Evolutionary conservation across 2,329 filamentous ascomycete species (phyloP).

Genomic region (Lachnellula hyalina): DNA sequence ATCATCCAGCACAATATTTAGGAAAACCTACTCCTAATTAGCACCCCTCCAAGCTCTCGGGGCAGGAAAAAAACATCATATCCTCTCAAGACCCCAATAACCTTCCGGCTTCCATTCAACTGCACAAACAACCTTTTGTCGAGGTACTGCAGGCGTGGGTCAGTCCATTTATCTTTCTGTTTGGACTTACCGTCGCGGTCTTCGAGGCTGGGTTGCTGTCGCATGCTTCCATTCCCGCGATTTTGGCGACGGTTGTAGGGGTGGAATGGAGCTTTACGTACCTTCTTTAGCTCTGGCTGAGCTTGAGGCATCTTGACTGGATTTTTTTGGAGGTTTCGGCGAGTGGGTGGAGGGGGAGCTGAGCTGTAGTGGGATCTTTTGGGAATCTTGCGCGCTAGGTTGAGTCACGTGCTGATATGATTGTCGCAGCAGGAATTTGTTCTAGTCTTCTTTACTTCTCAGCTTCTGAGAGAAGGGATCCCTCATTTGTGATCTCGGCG

Average conservation of each 20-base stretch:
- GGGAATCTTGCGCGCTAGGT: background rate
- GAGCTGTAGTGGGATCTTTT: slow-evolving; percentile 1
- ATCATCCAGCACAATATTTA: slow-evolving; percentile 97
- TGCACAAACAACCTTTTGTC: slow-evolving; percentile 98
- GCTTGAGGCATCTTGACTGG: slow-evolving; percentile 79
- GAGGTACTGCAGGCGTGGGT: slow-evolving; percentile 66
- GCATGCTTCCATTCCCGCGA: slow-evolving; percentile 10
- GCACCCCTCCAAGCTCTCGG: slow-evolving; percentile 6
- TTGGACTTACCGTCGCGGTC: slow-evolving; percentile 10
- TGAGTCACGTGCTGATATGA: slow-evolving; percentile 27
- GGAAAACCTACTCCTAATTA: slow-evolving; percentile 66
- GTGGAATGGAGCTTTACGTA: slow-evolving; percentile 36
- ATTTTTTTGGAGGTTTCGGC: slow-evolving; percentile 8
- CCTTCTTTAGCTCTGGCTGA: slow-evolving; percentile 98
- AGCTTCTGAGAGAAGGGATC: no score
- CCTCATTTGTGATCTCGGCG: no score
- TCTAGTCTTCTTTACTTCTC: background rate
- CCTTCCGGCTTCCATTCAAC: slow-evolving; percentile 94
- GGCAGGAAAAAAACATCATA: slow-evolving; percentile 68
- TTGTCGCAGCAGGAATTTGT: background rate
- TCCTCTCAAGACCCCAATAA: slow-evolving; percentile 87
- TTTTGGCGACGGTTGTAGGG: background rate
- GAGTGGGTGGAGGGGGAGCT: background rate
- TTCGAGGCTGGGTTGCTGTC: slow-evolving; percentile 5
- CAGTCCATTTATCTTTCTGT: slow-evolving; percentile 65